These are phyloP conservation scores for Phytophthora nicotianae DNA, from an alignment of 352 stramenopile genomes.

Conservation along the genomic window DNA sequence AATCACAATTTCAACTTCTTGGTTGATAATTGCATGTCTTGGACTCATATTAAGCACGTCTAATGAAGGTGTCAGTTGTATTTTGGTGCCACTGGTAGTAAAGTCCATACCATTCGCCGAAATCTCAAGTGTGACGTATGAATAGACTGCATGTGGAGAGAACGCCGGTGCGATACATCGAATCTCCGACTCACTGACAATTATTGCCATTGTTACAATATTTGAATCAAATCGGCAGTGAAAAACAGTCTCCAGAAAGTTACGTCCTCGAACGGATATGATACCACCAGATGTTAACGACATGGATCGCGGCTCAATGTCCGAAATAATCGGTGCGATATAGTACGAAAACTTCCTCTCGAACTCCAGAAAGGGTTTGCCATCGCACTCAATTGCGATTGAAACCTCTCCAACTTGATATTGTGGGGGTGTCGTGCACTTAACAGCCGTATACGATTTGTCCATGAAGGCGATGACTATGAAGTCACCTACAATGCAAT, in stretches of 20 bases:
- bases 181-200: constrained; percentile 31
- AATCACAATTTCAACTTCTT: constrained; percentile 31
- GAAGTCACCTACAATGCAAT: constrained; percentile 36
- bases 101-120: constrained; percentile 46
- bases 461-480: constrained; percentile 17
- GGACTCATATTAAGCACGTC: constrained; percentile 36
- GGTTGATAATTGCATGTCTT: constrained; percentile 30
- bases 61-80: constrained; percentile 34
- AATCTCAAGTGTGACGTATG: constrained; percentile 35
- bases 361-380: constrained; percentile 27
- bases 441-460: constrained; percentile 5
- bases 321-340: constrained; percentile 14
- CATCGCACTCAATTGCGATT: constrained; percentile 40
- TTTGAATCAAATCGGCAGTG: constrained; percentile 33
- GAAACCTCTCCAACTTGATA: constrained; percentile 15
- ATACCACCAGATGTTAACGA: constrained; percentile 16
- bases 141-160: constrained; percentile 13
- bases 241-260: constrained; percentile 26
- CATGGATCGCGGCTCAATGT: constrained; percentile 30
- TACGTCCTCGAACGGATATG: constrained; percentile 29
- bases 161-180: constrained; percentile 34
- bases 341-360: constrained; percentile 43
- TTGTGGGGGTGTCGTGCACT: constrained; percentile 34
- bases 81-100: constrained; percentile 21
- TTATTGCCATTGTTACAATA: constrained; percentile 8